phyloP scores from a whole-genome alignment of 2,329 filamentous ascomycete species.

The Aspergillus persii region DNA sequence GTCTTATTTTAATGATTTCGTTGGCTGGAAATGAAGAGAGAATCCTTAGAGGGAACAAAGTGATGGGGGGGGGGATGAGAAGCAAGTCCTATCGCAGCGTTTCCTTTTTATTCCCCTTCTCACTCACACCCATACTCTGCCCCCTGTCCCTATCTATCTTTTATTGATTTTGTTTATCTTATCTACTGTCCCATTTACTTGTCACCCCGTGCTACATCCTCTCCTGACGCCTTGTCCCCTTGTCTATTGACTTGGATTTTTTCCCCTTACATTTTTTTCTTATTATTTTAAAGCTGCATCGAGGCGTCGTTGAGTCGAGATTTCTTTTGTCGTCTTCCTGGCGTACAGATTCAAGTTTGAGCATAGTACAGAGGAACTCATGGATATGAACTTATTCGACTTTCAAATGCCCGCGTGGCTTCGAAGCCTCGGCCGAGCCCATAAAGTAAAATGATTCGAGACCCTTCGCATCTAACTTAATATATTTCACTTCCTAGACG shows the following conservation, averaged over 20 bases:
- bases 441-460: too few species aligned
- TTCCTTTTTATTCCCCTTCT: too few species aligned
- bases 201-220: background rate
- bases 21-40: background rate
- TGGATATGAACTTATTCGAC: background rate
- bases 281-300: slow-evolving; percentile 16
- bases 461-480: too few species aligned
- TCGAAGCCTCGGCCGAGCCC: too few species aligned
- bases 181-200: too few species aligned
- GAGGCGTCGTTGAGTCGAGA: slow-evolving; percentile 19
- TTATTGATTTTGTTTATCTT: too few species aligned
- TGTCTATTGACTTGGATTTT: slow-evolving; percentile 5
- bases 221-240: slow-evolving; percentile 1
- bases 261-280: slow-evolving; percentile 5
- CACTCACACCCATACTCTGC: too few species aligned
- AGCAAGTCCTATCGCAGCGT: background rate
- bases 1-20: background rate
- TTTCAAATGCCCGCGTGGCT: background rate
- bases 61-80: background rate
- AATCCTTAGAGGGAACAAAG: background rate
- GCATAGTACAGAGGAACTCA: slow-evolving; percentile 11
- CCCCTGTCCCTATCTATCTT: too few species aligned
- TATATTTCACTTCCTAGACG: too few species aligned
- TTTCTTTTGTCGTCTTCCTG: slow-evolving; percentile 8
- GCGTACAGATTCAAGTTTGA: slow-evolving; percentile 13